Conservation (phyloP, 1,284 basidiomycete species). For the Heterobasidion parviporum region DNA sequence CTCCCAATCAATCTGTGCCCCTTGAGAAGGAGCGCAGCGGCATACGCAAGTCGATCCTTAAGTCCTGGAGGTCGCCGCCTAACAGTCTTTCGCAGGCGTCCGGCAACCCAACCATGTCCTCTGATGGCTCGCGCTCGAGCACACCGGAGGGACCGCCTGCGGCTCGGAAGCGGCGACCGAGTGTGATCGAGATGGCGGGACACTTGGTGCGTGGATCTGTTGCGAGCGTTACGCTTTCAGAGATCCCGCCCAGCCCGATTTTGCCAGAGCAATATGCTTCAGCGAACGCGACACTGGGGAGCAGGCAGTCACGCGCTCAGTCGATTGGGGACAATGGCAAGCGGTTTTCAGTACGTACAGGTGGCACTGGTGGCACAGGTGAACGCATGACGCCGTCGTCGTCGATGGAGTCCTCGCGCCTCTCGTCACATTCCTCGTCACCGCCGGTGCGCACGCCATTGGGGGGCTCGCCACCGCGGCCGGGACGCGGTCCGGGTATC, state of each 20-base stretch:
- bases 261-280: conserved; percentile 29
- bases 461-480: conserved; percentile 22
- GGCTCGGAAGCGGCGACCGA: conserved; percentile 28
- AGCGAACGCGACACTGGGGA: conserved; percentile 7
- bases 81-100: conserved; percentile 17
- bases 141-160: conserved; percentile 13
- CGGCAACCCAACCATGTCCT: conserved; percentile 12
- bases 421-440: conserved; percentile 19
- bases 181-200: conserved; percentile 23
- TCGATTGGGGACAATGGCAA: conserved; percentile 20
- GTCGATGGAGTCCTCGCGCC: conserved; percentile 6
- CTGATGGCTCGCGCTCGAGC: conserved; percentile 12
- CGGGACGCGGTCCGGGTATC: conserved; percentile 13
- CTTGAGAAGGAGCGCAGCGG: conserved; percentile 13
- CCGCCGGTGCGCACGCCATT: conserved; percentile 18
- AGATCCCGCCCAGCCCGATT: conserved; percentile 34
- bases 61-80: conserved; percentile 43
- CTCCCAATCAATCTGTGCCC: conserved; percentile 12
- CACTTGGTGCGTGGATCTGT: conserved; percentile 18
- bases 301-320: conserved; percentile 23
- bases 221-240: conserved; percentile 17
- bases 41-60: conserved; percentile 64
- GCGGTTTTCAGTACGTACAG: conserved; percentile 16
- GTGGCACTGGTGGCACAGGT: conserved; percentile 10
- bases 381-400: conserved; percentile 14